Percentiles rank a stretch among this genome's conserved stretches.
Conservation (phyloP, 2,329 filamentous ascomycete genomes). For the Aspergillus sergii region DNA sequence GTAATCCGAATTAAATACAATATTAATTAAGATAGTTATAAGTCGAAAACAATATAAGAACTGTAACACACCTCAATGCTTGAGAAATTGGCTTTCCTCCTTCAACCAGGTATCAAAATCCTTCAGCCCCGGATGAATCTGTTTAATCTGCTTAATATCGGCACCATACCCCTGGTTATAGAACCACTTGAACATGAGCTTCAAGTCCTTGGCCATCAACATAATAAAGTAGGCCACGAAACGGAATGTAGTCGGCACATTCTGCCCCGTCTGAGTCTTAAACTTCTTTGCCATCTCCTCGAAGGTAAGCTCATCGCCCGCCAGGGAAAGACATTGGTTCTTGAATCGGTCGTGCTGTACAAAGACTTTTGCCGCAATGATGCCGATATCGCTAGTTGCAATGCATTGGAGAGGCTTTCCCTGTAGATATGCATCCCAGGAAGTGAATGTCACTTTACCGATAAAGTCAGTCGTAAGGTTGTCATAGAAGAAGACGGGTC, state of each 20-base stretch:
- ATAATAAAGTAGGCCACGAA: conserved; percentile 45
- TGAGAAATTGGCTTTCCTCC: conserved; percentile 47
- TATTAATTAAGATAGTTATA: not conserved
- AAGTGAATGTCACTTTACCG: conserved; percentile 52
- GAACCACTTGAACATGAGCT: conserved; percentile 57
- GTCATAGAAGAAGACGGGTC: conserved; percentile 66
- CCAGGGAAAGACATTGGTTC: conserved; percentile 41
- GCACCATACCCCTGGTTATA: conserved; percentile 49
- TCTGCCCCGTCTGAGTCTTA: conserved; percentile 48
- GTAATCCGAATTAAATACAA: not conserved
- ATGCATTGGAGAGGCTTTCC: conserved; percentile 50
- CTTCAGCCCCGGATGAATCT: conserved; percentile 49
- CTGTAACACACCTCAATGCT: not conserved
- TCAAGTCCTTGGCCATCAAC: conserved; percentile 48
- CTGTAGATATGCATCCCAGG: conserved; percentile 43
- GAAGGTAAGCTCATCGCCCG: conserved; percentile 56
- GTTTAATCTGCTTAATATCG: conserved; percentile 47
- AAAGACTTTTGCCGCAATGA: conserved; percentile 55
- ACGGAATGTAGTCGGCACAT: conserved; percentile 46
- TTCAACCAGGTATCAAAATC: conserved; percentile 53
- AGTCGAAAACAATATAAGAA: not conserved
- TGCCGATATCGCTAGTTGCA: conserved; percentile 53
- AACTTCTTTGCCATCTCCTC: conserved; percentile 50
- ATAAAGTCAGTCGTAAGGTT: conserved; percentile 52
- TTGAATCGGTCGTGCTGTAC: conserved; percentile 48